A percentile compares a stretch with the other conserved stretches of the same genome.
Evolutionary conservation across 1,284 basidiomycete species (phyloP).

Genomic region (Fomitopsis pinicola): DNA sequence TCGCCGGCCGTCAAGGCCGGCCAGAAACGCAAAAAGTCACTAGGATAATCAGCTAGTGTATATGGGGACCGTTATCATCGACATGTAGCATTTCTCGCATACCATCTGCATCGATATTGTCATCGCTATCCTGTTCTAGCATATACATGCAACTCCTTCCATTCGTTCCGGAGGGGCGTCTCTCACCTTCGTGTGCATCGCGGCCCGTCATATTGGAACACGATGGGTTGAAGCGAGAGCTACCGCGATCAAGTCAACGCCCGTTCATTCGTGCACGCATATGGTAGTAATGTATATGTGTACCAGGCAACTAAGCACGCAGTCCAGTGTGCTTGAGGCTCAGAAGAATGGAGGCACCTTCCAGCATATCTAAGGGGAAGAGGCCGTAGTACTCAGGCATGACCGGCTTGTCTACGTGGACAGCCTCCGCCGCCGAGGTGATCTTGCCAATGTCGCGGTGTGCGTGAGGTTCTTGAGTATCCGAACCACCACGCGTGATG

Average conservation of each 20-base stretch:
- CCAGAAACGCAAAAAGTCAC: conserved; percentile 35
- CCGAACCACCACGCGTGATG: background rate
- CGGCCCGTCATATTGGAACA: background rate
- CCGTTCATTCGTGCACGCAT: no score
- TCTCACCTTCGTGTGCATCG: background rate
- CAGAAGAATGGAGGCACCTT: conserved; percentile 38
- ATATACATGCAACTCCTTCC: conserved; percentile 7
- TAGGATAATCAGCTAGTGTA: conserved; percentile 18
- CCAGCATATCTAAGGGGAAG: conserved; percentile 32
- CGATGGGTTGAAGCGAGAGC: no score
- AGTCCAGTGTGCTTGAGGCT: conserved; percentile 33
- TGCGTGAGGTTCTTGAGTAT: background rate
- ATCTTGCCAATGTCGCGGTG: background rate
- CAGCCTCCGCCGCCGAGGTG: background rate
- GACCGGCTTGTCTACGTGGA: conserved; percentile 1
- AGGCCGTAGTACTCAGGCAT: conserved; percentile 20
- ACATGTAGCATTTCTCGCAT: conserved; percentile 1
- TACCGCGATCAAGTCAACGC: no score
- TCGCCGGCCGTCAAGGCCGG: conserved; percentile 25
- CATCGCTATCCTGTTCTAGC: conserved; percentile 12
- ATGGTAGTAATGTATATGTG: no score
- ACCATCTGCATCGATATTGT: conserved; percentile 12
- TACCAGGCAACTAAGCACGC: background rate
- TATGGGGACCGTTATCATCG: background rate
- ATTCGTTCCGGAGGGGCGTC: background rate